Evolutionary conservation across 106 monocot genomes (phyloP).

Genomic region (Phalaenopsis aphrodite): DNA sequence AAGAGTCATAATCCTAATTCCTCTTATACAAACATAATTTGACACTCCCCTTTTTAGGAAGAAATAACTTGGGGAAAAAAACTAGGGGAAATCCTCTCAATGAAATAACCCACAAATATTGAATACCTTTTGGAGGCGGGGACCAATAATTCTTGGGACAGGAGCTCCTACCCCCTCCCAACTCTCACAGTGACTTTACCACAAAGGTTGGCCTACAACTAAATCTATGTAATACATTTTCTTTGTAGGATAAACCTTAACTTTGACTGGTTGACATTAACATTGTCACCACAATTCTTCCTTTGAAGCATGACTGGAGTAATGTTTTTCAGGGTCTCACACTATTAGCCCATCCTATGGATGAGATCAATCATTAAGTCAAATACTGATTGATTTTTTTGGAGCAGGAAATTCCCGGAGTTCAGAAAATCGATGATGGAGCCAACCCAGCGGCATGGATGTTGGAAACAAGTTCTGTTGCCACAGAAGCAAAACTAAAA

Average conservation of each 20-base stretch:
- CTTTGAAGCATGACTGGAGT: background rate
- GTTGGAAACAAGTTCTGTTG: conserved; percentile 57
- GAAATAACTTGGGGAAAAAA: too few relatives aligned
- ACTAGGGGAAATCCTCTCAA: too few relatives aligned
- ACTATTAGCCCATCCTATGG: background rate
- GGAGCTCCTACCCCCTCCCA: background rate
- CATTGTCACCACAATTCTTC: background rate
- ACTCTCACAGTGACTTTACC: background rate
- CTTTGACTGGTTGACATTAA: too few relatives aligned
- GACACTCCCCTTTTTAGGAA: too few relatives aligned
- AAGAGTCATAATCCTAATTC: too few relatives aligned
- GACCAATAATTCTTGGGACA: background rate
- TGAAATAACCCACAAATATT: too few relatives aligned
- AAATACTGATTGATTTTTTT: background rate
- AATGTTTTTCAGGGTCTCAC: background rate
- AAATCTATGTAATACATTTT: background rate
- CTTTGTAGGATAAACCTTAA: too few relatives aligned
- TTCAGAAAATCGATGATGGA: conserved; percentile 50
- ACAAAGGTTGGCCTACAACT: background rate
- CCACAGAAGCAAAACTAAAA: conserved; percentile 38
- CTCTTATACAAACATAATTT: too few relatives aligned
- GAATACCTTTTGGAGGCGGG: too few relatives aligned
- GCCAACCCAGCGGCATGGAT: conserved; percentile 79
- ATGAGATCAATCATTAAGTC: background rate
- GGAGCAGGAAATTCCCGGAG: conserved; percentile 64